Percentiles rank a stretch among this genome's conserved stretches.
phyloP scores from a whole-genome alignment of 1,284 basidiomycete species.

The Cryptococcus maquisensis region DNA sequence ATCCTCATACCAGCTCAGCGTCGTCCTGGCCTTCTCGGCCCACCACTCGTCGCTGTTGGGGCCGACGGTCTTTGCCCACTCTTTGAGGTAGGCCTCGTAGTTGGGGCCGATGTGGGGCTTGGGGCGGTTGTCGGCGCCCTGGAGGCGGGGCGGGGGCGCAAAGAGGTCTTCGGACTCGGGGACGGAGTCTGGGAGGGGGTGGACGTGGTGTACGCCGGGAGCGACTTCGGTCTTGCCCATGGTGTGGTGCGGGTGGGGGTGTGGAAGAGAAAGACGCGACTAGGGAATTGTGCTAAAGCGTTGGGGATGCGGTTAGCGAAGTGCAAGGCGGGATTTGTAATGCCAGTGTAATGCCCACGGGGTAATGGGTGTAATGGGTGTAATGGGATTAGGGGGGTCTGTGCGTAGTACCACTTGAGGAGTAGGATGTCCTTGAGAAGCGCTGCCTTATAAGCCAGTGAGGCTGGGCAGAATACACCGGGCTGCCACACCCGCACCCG shows the following conservation, averaged over 20 bases:
- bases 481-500: no score
- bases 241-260: background rate
- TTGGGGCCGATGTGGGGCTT: slow-evolving; percentile 69
- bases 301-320: background rate
- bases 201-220: slow-evolving; percentile 24
- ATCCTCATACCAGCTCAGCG: slow-evolving; percentile 82
- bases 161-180: slow-evolving; percentile 33
- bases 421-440: no score
- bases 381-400: no score
- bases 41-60: slow-evolving; percentile 78
- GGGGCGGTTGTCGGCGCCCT: slow-evolving; percentile 36
- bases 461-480: no score
- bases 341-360: background rate
- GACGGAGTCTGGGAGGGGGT: slow-evolving; percentile 34
- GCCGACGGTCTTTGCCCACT: slow-evolving; percentile 69
- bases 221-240: slow-evolving; percentile 9
- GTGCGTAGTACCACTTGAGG: no score
- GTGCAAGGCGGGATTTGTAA: no score
- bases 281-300: background rate
- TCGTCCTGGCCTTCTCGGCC: slow-evolving; percentile 80
- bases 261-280: no score
- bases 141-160: slow-evolving; percentile 39
- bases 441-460: background rate
- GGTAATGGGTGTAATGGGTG: no score
- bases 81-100: slow-evolving; percentile 63